Evolutionary conservation across 2,329 filamentous ascomycete species (phyloP).

Genomic region (Shiraia sp.): DNA sequence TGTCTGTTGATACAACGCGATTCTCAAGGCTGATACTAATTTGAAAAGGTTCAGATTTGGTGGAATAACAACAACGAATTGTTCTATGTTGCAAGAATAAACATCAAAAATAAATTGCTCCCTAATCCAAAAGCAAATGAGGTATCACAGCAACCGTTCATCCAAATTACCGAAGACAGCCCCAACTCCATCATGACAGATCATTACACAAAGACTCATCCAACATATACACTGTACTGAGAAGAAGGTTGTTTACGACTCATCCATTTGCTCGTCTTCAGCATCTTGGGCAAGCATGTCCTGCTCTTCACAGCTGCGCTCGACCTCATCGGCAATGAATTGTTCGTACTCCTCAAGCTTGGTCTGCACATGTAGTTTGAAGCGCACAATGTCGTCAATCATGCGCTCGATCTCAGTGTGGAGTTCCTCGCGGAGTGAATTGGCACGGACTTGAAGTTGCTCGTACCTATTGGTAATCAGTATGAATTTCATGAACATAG

Average conservation of each 20-base stretch:
- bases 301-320: conserved; percentile 61
- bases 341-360: conserved; percentile 90
- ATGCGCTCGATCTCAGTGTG: conserved; percentile 96
- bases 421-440: conserved; percentile 89
- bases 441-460: conserved; percentile 82
- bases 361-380: conserved; percentile 97
- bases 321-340: conserved; percentile 92
- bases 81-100: too few relatives aligned
- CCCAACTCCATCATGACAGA: conserved; percentile 7
- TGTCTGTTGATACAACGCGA: too few relatives aligned
- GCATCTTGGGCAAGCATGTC: conserved; percentile 40
- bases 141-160: conserved; percentile 12
- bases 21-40: too few relatives aligned
- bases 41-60: too few relatives aligned
- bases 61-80: too few relatives aligned
- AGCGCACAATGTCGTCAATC: conserved; percentile 95
- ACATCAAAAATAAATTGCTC: conserved; percentile 3
- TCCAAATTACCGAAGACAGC: conserved; percentile 1
- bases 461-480: conserved; percentile 68
- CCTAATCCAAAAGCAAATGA: conserved; percentile 8
- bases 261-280: conserved; percentile 34
- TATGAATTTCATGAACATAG: not conserved
- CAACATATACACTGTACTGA: not conserved
- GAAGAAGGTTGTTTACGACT: conserved; percentile 9
- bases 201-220: conserved; percentile 4